Conservation (phyloP, 2,329 filamentous ascomycete genomes). For the Lachnellula subtilissima region DNA sequence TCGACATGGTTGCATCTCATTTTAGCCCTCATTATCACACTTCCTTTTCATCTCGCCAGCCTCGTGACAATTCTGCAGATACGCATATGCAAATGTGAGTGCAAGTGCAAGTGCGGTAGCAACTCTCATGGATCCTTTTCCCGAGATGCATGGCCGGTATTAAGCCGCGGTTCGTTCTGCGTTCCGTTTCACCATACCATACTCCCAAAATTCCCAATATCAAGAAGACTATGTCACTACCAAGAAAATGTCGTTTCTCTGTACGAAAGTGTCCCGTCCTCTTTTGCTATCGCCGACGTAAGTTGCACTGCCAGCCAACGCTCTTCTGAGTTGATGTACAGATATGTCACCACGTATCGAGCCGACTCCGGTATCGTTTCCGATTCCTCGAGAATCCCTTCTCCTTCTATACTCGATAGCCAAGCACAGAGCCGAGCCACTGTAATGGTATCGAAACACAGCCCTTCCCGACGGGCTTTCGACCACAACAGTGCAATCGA, state of each 20-base stretch:
- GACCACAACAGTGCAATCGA: slow-evolving; percentile 29
- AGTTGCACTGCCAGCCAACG: slow-evolving; percentile 30
- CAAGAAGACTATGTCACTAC: slow-evolving; percentile 13
- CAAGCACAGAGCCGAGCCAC: slow-evolving; percentile 30
- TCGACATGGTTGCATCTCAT: slow-evolving; percentile 2
- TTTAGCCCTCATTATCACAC: slow-evolving; percentile 2
- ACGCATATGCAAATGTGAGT: not conserved
- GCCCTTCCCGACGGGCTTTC: slow-evolving; percentile 29
- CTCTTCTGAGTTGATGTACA: slow-evolving; percentile 30
- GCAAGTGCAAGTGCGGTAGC: not conserved
- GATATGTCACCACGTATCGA: slow-evolving; percentile 26
- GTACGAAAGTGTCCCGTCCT: slow-evolving; percentile 22
- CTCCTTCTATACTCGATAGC: slow-evolving; percentile 30
- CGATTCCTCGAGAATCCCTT: slow-evolving; percentile 25
- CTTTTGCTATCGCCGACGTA: slow-evolving; percentile 21
- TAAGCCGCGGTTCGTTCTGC: not conserved
- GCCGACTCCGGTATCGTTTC: slow-evolving; percentile 26
- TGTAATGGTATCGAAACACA: slow-evolving; percentile 30
- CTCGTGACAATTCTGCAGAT: slow-evolving; percentile 6
- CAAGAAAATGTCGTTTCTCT: slow-evolving; percentile 32
- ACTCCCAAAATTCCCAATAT: not conserved
- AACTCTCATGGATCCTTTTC: slow-evolving; percentile 3
- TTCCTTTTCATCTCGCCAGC: slow-evolving; percentile 2
- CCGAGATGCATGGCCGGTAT: not conserved
- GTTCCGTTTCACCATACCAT: slow-evolving; percentile 9